A percentile compares a stretch with the other conserved stretches of the same genome.
These are phyloP conservation scores for Apium graveolens DNA, from an alignment of 129 eudicot species.

Conservation along the genomic window DNA sequence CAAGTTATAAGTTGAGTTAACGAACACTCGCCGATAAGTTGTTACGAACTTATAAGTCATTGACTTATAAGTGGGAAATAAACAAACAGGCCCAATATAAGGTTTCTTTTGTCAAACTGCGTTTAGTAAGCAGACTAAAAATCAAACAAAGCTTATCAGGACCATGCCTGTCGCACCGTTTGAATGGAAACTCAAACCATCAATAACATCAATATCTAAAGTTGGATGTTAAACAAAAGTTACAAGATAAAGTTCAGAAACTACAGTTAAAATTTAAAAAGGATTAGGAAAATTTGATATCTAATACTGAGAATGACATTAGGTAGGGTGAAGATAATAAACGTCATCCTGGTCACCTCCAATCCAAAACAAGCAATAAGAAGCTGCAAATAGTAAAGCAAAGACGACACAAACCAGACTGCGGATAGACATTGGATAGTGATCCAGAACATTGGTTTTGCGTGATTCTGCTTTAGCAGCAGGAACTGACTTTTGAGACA, in stretches of 20 bases:
- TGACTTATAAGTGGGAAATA: too few relatives aligned
- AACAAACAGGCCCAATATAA: too few relatives aligned
- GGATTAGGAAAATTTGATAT: neutral
- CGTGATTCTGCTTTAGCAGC: conserved; percentile 15
- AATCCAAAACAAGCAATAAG: conserved; percentile 33
- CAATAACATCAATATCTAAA: too few relatives aligned
- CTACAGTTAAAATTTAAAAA: neutral
- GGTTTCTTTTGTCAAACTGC: too few relatives aligned
- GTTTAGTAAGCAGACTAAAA: too few relatives aligned
- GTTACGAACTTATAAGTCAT: too few relatives aligned
- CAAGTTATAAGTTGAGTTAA: too few relatives aligned
- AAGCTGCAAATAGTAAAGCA: conserved; percentile 36
- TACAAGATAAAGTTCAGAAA: neutral
- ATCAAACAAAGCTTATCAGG: too few relatives aligned
- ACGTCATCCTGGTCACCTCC: conserved; percentile 31
- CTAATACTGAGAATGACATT: conserved; percentile 13
- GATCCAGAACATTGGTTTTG: neutral
- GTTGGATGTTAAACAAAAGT: too few relatives aligned
- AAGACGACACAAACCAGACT: conserved; percentile 24
- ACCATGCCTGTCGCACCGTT: too few relatives aligned
- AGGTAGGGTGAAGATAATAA: conserved; percentile 64
- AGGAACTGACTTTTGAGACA: conserved; percentile 21
- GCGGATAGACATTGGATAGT: conserved; percentile 5
- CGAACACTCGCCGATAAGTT: too few relatives aligned
- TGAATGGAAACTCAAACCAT: too few relatives aligned